Percentiles rank a stretch among this genome's conserved stretches.
phyloP scores from a whole-genome alignment of 2,329 filamentous ascomycete species.

The Escovopsis weberi region DNA sequence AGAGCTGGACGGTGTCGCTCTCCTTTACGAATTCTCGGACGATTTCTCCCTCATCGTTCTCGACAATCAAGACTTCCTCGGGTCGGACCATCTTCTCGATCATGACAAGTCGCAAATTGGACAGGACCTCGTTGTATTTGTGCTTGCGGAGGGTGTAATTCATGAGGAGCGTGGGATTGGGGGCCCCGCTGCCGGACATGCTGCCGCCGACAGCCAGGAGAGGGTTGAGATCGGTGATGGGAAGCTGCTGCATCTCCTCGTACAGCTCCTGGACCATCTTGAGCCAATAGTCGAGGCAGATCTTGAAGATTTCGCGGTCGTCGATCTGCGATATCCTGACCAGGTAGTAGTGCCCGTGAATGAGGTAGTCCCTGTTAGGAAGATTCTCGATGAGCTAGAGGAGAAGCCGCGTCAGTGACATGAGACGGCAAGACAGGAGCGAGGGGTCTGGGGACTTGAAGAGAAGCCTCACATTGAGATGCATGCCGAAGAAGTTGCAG shows the following conservation, averaged over 20 bases:
- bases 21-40: constrained; percentile 99
- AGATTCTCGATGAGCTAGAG: constrained; percentile 79
- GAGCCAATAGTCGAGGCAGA: constrained; percentile 97
- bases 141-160: constrained; percentile 94
- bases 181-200: constrained; percentile 65
- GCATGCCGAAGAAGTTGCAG: constrained; percentile 92
- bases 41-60: constrained; percentile 98
- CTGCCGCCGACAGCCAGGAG: constrained; percentile 64
- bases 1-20: constrained; percentile 95
- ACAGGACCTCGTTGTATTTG: constrained; percentile 89
- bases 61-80: constrained; percentile 96
- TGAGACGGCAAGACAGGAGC: background rate
- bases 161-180: constrained; percentile 68
- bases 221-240: constrained; percentile 84
- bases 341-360: constrained; percentile 93
- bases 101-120: constrained; percentile 93
- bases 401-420: background rate
- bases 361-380: constrained; percentile 86
- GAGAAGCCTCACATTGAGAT: constrained; percentile 51
- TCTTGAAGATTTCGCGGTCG: constrained; percentile 98
- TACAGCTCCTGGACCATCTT: constrained; percentile 96
- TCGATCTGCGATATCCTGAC: constrained; percentile 98
- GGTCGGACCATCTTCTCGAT: constrained; percentile 99
- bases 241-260: constrained; percentile 95
- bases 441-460: background rate